A percentile compares a stretch with the other conserved stretches of the same genome.
Conservation (phyloP, 331 rosid species). For the Erythrophleum ivorense region DNA sequence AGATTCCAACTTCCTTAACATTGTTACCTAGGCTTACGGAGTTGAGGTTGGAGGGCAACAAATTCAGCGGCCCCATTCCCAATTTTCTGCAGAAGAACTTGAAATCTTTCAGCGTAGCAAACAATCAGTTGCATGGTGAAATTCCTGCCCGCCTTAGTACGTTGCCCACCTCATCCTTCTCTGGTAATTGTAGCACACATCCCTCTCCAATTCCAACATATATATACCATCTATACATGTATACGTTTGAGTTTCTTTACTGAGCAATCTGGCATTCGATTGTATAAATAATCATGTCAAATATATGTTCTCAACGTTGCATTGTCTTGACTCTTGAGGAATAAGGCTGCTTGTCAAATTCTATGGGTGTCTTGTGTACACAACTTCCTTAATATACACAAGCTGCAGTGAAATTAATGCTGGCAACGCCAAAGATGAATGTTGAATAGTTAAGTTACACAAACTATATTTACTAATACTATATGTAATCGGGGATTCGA, state of each 20-base stretch:
- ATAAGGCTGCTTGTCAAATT: not conserved
- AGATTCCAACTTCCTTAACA: constrained; percentile 60
- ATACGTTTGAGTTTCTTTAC: not conserved
- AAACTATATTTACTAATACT: not conserved
- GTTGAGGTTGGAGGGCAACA: constrained; percentile 64
- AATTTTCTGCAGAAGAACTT: constrained; percentile 38
- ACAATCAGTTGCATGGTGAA: constrained; percentile 61
- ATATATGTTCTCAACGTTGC: too few species aligned
- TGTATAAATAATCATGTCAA: not conserved
- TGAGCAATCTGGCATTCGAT: not conserved
- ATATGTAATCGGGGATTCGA: not conserved
- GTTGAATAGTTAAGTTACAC: not conserved
- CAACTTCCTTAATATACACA: not conserved
- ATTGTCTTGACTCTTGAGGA: too few species aligned
- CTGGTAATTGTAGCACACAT: constrained; percentile 52
- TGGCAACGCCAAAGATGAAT: not conserved
- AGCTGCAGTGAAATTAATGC: not conserved
- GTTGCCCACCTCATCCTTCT: constrained; percentile 46
- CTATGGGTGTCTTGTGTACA: not conserved
- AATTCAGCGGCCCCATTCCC: constrained; percentile 70
- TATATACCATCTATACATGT: not conserved
- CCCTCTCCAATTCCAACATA: not conserved
- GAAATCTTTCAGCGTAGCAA: constrained; percentile 52
- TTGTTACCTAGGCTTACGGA: constrained; percentile 57
- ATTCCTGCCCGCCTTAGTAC: constrained; percentile 53